Evolutionary conservation across 2,329 filamentous ascomycete genomes (phyloP), one percentile per base, ranked within the genome.

Genomic region (Cladobotryum mycophilum): DNA sequence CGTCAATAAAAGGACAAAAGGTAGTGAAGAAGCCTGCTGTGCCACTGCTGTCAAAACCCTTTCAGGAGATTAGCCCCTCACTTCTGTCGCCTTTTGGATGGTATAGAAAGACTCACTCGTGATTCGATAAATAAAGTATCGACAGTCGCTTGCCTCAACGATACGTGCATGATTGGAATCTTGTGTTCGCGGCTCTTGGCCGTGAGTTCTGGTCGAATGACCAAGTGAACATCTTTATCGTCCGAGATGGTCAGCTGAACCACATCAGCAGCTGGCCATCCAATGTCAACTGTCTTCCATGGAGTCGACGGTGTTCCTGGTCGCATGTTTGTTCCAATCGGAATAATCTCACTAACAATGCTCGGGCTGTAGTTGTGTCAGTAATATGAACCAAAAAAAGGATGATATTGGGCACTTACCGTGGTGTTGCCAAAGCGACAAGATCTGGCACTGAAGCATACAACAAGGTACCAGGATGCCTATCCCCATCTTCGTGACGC

Each of bases 11-110:
- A 1, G 60, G 54, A 3, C 57, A 57, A 35, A 66, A 60, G n/a
- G 63, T 58, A 3, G 64, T 65, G 47, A 64, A 65, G 2, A 66
- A 56, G 4, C 58, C 56, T 2, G 56, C 58, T 8, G 56, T 60
- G 37, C 48, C 60, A 45, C 54, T 59, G n/a, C 47, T 58, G 37
- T 59, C 59, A 15, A 33, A 45, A 3, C 42, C 42, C 42, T 45
- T 45, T 42, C 13, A n/a, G 13, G 13, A 17, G 6, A 30, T 30
- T 30, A 30, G 36, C 13, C 17, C 17, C 5, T 38, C 17, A 38
- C 8, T n/a, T n/a, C 12, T n/a, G 9, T n/a, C 17, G 6, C 9
- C 11, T 38, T 38, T 20, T 20, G 14, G 14, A 9, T 8, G 12
- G 12, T 18, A 20, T 42, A 42, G 44, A 17, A 40, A 15, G 35